These are phyloP conservation scores for Rhodosporidiobolus odoratus DNA, from an alignment of 768 basidiomycete species.

Conservation along the genomic window DNA sequence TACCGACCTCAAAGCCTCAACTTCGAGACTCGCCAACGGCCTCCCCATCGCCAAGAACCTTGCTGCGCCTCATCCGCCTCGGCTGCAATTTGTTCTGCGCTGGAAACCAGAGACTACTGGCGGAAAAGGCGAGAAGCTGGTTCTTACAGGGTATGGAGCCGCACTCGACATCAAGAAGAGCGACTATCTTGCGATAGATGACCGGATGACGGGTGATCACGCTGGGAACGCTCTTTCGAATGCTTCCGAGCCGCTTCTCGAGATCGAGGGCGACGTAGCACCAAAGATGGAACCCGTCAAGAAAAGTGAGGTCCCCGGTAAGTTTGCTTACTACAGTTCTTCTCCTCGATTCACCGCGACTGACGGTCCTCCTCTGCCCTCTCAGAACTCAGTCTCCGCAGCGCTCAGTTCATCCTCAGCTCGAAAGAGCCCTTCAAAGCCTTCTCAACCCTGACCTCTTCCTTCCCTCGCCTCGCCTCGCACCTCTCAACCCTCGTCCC, in stretches of 20 bases:
- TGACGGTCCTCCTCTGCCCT: neutral
- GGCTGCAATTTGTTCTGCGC: constrained; percentile 35
- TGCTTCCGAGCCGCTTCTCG: neutral
- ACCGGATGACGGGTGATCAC: constrained; percentile 52
- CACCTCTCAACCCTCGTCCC: constrained; percentile 21
- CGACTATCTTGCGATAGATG: constrained; percentile 92
- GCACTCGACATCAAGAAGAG: constrained; percentile 90
- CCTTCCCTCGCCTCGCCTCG: constrained; percentile 30
- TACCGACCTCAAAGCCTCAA: constrained; percentile 44
- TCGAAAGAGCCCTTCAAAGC: constrained; percentile 13
- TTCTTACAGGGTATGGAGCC: constrained; percentile 82
- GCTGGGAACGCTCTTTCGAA: neutral
- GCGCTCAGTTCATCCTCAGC: constrained; percentile 18
- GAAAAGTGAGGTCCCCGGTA: constrained; percentile 58
- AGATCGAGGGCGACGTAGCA: neutral
- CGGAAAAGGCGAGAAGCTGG: constrained; percentile 4
- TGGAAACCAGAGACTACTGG: constrained; percentile 21
- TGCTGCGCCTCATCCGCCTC: constrained; percentile 37
- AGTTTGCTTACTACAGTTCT: constrained; percentile 38
- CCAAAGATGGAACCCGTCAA: constrained; percentile 47
- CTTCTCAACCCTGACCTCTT: constrained; percentile 18
- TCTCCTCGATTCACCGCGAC: neutral
- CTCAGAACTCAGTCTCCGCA: constrained; percentile 24
- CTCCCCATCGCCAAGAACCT: constrained; percentile 55
- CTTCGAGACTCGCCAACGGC: constrained; percentile 47